A percentile compares a stretch with the other conserved stretches of the same genome.
Conservation (phyloP, 2,329 filamentous ascomycete genomes). For the Neonectria punicea region DNA sequence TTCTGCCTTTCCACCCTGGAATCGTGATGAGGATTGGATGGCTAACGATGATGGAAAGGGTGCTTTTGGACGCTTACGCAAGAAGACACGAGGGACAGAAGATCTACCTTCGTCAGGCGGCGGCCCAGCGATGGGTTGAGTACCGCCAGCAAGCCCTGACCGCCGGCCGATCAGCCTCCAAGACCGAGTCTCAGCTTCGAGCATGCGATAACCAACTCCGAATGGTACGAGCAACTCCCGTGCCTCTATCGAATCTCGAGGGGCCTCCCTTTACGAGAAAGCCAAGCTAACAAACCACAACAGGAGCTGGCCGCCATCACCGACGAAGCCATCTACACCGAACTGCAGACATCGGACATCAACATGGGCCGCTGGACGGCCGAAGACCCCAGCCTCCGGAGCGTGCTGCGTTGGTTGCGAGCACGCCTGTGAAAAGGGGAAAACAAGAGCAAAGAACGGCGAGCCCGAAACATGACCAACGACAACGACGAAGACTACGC, state of each 20-base stretch:
- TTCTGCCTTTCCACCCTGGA: background rate
- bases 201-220: conserved; percentile 68
- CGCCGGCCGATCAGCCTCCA: conserved; percentile 59
- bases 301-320: conserved; percentile 67
- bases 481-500: conserved; percentile 7
- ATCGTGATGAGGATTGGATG: background rate
- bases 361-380: conserved; percentile 69
- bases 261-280: background rate
- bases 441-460: conserved; percentile 25
- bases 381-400: conserved; percentile 69
- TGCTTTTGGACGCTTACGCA: conserved; percentile 69
- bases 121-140: conserved; percentile 69
- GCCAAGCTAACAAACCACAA: conserved; percentile 13
- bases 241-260: background rate
- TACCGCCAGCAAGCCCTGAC: conserved; percentile 64
- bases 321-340: conserved; percentile 67
- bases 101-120: conserved; percentile 70
- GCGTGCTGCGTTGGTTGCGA: conserved; percentile 69
- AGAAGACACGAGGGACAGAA: conserved; percentile 72
- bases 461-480: conserved; percentile 17
- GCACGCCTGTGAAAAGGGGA: conserved; percentile 39
- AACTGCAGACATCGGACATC: conserved; percentile 64
- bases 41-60: conserved; percentile 49
- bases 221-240: conserved; percentile 56
- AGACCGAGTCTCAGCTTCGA: conserved; percentile 60